Evolutionary conservation across 768 basidiomycete species (phyloP).

Genomic region (Lactarius hatsudake): DNA sequence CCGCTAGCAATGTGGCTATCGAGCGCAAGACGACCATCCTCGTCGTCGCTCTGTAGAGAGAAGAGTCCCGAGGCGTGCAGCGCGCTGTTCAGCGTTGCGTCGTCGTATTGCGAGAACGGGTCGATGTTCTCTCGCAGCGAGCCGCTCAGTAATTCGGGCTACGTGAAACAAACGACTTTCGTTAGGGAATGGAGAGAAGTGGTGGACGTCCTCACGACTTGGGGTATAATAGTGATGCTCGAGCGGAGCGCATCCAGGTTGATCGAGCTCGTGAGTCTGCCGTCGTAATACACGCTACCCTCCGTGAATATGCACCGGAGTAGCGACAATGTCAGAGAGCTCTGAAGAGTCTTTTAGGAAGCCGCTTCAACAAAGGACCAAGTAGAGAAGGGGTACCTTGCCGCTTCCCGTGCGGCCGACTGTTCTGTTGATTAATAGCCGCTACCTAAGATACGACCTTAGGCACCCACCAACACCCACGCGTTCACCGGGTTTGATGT

Average conservation of each 20-base stretch:
- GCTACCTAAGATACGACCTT: background rate
- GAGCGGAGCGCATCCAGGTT: slow-evolving; percentile 53
- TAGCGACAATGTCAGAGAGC: slow-evolving; percentile 50
- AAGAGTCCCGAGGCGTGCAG: slow-evolving; percentile 48
- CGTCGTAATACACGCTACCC: slow-evolving; percentile 53
- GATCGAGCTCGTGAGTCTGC: slow-evolving; percentile 42
- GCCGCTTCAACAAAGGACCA: slow-evolving; percentile 13
- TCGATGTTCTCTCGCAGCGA: slow-evolving; percentile 57
- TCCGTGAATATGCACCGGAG: slow-evolving; percentile 53
- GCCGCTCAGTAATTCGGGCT: slow-evolving; percentile 54
- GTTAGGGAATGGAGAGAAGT: background rate
- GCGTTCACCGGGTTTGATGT: slow-evolving; percentile 54
- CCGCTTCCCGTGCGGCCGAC: slow-evolving; percentile 62
- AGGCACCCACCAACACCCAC: slow-evolving; percentile 50
- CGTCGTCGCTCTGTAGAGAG: slow-evolving; percentile 39
- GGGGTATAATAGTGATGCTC: slow-evolving; percentile 59
- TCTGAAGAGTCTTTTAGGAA: slow-evolving; percentile 31
- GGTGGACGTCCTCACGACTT: slow-evolving; percentile 39
- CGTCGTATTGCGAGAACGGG: slow-evolving; percentile 55
- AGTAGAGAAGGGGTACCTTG: slow-evolving; percentile 33
- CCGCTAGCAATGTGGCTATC: slow-evolving; percentile 46
- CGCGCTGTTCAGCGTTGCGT: slow-evolving; percentile 48
- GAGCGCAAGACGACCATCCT: slow-evolving; percentile 41
- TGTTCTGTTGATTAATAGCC: slow-evolving; percentile 29
- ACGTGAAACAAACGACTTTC: background rate